These are phyloP conservation scores for Aspergillus proliferans DNA, from an alignment of 2,329 filamentous ascomycete genomes.

Conservation along the genomic window DNA sequence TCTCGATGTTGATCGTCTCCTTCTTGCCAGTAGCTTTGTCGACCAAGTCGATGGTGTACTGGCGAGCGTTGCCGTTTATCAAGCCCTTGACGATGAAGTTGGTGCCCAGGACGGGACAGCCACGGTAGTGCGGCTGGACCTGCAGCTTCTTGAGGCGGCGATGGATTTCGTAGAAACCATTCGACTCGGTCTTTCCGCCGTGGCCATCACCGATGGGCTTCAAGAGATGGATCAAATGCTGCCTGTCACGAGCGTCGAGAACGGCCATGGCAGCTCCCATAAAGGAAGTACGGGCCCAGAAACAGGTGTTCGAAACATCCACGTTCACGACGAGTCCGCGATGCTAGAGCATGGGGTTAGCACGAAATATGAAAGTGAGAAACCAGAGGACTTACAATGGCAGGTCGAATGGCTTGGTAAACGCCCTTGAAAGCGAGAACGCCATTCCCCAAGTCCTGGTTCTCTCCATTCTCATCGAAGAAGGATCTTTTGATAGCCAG, in stretches of 20 bases:
- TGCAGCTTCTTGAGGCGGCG: constrained; percentile 29
- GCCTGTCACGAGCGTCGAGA: constrained; percentile 24
- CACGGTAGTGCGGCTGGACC: constrained; percentile 33
- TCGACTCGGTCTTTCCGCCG: constrained; percentile 19
- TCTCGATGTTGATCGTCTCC: constrained; percentile 52
- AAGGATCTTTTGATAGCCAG: constrained; percentile 75
- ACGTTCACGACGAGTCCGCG: constrained; percentile 74
- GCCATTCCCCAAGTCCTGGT: constrained; percentile 53
- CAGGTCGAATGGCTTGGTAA: constrained; percentile 77
- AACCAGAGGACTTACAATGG: constrained; percentile 44
- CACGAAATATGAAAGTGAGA: constrained; percentile 1
- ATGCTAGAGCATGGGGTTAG: constrained; percentile 37
- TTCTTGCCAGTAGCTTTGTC: constrained; percentile 33
- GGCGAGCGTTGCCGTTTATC: constrained; percentile 35
- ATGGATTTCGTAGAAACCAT: constrained; percentile 20
- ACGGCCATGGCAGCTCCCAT: constrained; percentile 30
- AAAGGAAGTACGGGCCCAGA: constrained; percentile 57
- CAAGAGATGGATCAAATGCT: constrained; percentile 22
- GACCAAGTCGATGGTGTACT: constrained; percentile 39
- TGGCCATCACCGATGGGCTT: constrained; percentile 17
- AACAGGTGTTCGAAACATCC: constrained; percentile 85
- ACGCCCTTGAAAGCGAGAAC: constrained; percentile 82
- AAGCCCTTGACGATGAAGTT: constrained; percentile 50
- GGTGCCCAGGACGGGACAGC: constrained; percentile 28
- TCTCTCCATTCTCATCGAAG: constrained; percentile 54